These are phyloP conservation scores for Gentiana straminea DNA, from an alignment of 257 asterid genomes.

Conservation along the genomic window DNA sequence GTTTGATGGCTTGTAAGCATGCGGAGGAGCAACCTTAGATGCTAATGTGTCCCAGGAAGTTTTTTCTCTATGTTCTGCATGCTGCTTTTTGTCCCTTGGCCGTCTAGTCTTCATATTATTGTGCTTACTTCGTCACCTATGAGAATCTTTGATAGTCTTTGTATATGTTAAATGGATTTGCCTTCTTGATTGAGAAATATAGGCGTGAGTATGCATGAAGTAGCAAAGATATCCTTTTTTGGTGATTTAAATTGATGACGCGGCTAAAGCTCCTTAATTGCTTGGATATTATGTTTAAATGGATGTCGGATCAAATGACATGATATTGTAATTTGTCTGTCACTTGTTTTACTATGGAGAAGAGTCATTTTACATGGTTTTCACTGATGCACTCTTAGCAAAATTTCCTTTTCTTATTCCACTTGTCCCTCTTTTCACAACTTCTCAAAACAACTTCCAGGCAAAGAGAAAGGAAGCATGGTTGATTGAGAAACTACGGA, in stretches of 20 bases:
- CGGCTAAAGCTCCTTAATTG: too few species aligned
- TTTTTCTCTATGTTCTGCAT: background rate
- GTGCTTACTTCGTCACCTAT: too few species aligned
- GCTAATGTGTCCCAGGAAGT: background rate
- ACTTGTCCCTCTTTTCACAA: background rate
- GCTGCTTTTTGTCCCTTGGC: too few species aligned
- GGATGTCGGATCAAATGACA: background rate
- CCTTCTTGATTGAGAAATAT: too few species aligned
- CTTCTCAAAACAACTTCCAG: slow-evolving; percentile 19
- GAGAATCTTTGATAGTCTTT: too few species aligned
- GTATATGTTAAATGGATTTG: too few species aligned
- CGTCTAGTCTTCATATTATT: too few species aligned
- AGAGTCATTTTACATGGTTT: background rate
- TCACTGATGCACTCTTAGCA: background rate
- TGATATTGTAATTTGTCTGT: background rate
- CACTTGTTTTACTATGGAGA: too few species aligned
- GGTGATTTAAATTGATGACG: too few species aligned
- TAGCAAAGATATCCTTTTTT: too few species aligned
- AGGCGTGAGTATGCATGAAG: too few species aligned
- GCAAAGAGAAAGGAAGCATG: slow-evolving; percentile 89
- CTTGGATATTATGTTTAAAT: too few species aligned
- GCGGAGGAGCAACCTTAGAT: background rate
- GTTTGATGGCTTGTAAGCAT: background rate
- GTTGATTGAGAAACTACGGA: slow-evolving; percentile 91
- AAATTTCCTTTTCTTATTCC: background rate